Evolutionary conservation across 108 stramenopile genomes (phyloP), one percentile per base, ranked within the genome.

Genomic region (Stephanodiscus minutulus): DNA sequence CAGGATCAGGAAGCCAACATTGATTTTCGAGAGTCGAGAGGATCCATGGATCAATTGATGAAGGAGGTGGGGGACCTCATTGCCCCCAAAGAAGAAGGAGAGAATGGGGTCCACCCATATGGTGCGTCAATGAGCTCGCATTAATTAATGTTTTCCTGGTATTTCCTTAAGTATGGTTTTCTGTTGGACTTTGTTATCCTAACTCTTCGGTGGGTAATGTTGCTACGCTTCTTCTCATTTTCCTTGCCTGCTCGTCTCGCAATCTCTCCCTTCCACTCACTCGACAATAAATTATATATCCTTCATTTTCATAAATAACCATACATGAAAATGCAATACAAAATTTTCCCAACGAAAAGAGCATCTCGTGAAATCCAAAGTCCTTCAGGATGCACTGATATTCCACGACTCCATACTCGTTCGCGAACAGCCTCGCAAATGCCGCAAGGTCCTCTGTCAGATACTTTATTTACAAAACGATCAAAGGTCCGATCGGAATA

Each of bases 361-460:
- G 43, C 43, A 96, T 55, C 82, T 99, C 55, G 98, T 98, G 78
- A 99, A 99, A 75, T 93, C 98, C 17, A 81, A 88, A 0, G 98
- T 99, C 24, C 85, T 99, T 52, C 98, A 99, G 81, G 98, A 99
- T 66, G 94, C 95, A 20, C 87, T 96, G 37, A 96, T 96, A 49
- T 99, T 99, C 77, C 96, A 98, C 73, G 98, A 99, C 85, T 85
- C 96, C 33, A 82, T 82, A 7, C 91, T 96, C 7, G 99, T 99
- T 7, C 94, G 94, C 59, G 96, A 98, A 67, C 81, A 86, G 33
- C 99, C 99, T 5, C 87, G 91, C 18, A 94, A 95, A 66, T 99
- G 99, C 88, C 97, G 98, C 71, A 92, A 92, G 61, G 94, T 98
- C 46, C 97, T 99, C 82, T 98, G 98, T 33, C 98, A 99, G 78